Conservation (phyloP, 176 grass and related monocot species). For the Lolium multiflorum region DNA sequence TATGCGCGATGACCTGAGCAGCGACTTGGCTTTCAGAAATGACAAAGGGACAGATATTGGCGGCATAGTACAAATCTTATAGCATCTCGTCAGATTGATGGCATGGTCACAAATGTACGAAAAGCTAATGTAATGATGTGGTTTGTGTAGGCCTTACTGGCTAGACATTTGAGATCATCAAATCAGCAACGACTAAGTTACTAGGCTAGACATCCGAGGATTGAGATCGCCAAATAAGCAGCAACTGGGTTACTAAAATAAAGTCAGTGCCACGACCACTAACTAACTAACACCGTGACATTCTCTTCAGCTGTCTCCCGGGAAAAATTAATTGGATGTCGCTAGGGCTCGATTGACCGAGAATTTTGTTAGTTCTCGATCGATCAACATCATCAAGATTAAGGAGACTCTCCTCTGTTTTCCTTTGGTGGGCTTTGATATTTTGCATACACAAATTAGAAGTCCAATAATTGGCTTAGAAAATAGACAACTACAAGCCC, state of each 20-base stretch:
- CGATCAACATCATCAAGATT: too few relatives aligned
- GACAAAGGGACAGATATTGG: constrained; percentile 10
- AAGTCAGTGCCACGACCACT: constrained; percentile 17
- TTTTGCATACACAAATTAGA: too few relatives aligned
- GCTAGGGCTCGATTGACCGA: too few relatives aligned
- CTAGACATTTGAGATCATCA: neutral
- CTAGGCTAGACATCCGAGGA: neutral
- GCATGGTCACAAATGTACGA: neutral
- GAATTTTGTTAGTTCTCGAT: too few relatives aligned
- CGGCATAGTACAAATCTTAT: neutral
- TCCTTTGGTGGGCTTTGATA: too few relatives aligned
- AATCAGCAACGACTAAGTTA: neutral
- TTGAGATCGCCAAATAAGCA: neutral
- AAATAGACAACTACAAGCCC: too few relatives aligned
- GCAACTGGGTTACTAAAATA: neutral
- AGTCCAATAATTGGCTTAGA: too few relatives aligned
- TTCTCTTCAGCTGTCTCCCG: neutral
- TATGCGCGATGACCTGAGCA: neutral
- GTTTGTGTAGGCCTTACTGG: neutral
- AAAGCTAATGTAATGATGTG: constrained; percentile 19
- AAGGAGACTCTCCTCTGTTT: too few relatives aligned
- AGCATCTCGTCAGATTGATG: neutral
- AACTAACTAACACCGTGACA: neutral
- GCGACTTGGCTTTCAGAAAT: neutral
- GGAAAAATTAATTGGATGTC: too few relatives aligned